Evolutionary conservation across 2,329 filamentous ascomycete genomes (phyloP).

Genomic region (Coniochaeta ligniaria): DNA sequence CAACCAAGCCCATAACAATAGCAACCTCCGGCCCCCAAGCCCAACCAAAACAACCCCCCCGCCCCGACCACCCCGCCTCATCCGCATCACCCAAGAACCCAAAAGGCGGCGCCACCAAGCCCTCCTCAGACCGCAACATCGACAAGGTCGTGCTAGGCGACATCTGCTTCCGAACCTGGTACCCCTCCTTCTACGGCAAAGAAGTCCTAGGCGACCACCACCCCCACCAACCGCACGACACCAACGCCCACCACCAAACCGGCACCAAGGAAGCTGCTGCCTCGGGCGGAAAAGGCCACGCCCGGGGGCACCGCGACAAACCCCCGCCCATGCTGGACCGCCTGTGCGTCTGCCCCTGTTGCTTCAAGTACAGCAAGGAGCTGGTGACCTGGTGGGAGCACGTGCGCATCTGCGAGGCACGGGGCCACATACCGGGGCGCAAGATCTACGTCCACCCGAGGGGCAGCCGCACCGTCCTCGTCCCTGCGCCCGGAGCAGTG

Average conservation of each 20-base stretch:
- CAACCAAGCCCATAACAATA: constrained; percentile 15
- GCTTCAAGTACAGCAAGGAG: constrained; percentile 82
- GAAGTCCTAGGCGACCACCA: constrained; percentile 50
- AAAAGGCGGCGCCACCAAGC: constrained; percentile 7
- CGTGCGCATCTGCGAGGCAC: constrained; percentile 48
- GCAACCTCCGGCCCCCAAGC: constrained; percentile 10
- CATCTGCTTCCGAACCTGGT: constrained; percentile 83
- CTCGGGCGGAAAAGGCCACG: constrained; percentile 18
- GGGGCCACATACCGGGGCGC: constrained; percentile 50
- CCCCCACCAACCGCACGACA: constrained; percentile 1
- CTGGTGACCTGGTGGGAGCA: constrained; percentile 52
- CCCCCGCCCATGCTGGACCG: constrained; percentile 47
- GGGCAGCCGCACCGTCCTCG: constrained; percentile 31
- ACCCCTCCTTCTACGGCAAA: constrained; percentile 82
- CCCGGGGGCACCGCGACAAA: constrained; percentile 18
- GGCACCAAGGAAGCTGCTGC: constrained; percentile 16
- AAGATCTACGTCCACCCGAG: constrained; percentile 65
- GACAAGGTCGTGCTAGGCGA: constrained; percentile 81
- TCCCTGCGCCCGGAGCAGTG: constrained; percentile 14
- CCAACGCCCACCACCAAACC: not conserved
- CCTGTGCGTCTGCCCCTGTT: constrained; percentile 83
- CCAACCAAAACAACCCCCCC: constrained; percentile 5
- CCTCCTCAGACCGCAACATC: constrained; percentile 62
- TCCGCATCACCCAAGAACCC: not conserved
- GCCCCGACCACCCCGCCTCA: not conserved